Base-by-base conservation (phyloP, 2,329 filamentous ascomycete species). In the Cercospora janseana region DNA sequence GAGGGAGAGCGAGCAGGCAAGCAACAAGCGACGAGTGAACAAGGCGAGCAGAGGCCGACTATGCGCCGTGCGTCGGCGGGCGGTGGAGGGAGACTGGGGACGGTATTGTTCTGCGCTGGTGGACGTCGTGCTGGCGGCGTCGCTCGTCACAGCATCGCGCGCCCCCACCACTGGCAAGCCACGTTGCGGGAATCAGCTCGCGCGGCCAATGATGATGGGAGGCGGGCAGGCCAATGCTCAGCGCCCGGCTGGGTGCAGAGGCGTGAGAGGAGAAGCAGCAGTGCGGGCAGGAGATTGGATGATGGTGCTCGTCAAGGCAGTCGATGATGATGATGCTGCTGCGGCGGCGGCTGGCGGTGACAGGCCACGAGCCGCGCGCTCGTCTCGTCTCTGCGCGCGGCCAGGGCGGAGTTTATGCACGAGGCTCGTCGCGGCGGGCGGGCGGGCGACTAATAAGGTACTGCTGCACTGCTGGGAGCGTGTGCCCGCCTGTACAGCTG, bases 141-240 rank as follows among this genome's bases (percentile, higher is more conserved):
- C 42, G 42, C 34, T 34, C 42, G 24, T 45, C 42, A 32, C 42
- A 35, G 15, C 24, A 16, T 44, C 21, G 26, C 28, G 16, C 26
- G 16, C 20, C 12, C 26, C 13, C 7, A 44, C 16, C 15, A 44
- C 32, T 37, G 9, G 32, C 32, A n/a, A 15, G 32, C 32, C 32
- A 37, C 32, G 32, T 37, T 21, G 32, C 16, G 18, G 32, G 32
- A 20, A 37, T 20, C 32, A 31, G 7, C 42, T 21, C 28, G 16
- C 28, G 29, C 18, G 32, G 42, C 29, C 42, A 21, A 18, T n/a
- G 18, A 13, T 34, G 40, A 4, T 6, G 18, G 15, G 24, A 27
- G n/a, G n/a, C n/a, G 15, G 8, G 40, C 40, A 31, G 40, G 20
- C 34, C 34, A 38, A 38, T 38, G 16, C 18, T 21, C 12, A 21